phyloP scores from a whole-genome alignment of 768 basidiomycete genomes.

The Leccinum olivaceopallidum region DNA sequence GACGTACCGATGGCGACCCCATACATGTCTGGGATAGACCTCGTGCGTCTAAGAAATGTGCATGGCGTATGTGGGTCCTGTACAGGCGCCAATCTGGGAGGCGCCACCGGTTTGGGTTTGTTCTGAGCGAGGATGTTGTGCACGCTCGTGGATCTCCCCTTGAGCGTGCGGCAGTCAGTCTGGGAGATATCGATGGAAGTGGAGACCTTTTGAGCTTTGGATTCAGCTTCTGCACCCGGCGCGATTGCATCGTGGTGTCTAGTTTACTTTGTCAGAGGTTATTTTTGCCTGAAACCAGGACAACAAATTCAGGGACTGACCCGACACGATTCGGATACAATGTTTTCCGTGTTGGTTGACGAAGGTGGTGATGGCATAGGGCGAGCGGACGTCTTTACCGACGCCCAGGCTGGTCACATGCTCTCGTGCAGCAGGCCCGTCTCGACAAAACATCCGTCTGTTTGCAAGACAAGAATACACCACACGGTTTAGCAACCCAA shows the following conservation, averaged over 20 bases:
- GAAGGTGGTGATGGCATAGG: constrained; percentile 78
- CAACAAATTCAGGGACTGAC: constrained; percentile 43
- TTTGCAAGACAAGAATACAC: constrained; percentile 36
- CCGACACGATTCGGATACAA: constrained; percentile 57
- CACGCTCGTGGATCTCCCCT: constrained; percentile 66
- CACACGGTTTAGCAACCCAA: not conserved
- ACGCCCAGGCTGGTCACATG: constrained; percentile 73
- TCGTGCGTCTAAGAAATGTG: constrained; percentile 40
- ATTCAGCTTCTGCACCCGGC: constrained; percentile 57
- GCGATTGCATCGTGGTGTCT: constrained; percentile 64
- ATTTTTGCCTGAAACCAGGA: not conserved
- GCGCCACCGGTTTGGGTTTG: constrained; percentile 45
- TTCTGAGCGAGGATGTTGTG: constrained; percentile 52
- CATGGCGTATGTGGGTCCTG: constrained; percentile 20
- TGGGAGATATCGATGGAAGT: constrained; percentile 35
- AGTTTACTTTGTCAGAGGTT: constrained; percentile 1
- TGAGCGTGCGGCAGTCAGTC: constrained; percentile 38
- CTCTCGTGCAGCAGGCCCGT: constrained; percentile 66
- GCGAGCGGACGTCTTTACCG: constrained; percentile 64
- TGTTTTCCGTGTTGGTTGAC: constrained; percentile 76
- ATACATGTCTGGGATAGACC: constrained; percentile 67
- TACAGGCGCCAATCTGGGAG: constrained; percentile 26
- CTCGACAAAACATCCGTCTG: constrained; percentile 77
- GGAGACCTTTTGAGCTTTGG: constrained; percentile 34
- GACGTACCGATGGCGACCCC: constrained; percentile 24